Percentiles rank a stretch among this genome's conserved stretches.
Conservation (phyloP, 2,329 filamentous ascomycete species). For the Alternaria ventricosa region DNA sequence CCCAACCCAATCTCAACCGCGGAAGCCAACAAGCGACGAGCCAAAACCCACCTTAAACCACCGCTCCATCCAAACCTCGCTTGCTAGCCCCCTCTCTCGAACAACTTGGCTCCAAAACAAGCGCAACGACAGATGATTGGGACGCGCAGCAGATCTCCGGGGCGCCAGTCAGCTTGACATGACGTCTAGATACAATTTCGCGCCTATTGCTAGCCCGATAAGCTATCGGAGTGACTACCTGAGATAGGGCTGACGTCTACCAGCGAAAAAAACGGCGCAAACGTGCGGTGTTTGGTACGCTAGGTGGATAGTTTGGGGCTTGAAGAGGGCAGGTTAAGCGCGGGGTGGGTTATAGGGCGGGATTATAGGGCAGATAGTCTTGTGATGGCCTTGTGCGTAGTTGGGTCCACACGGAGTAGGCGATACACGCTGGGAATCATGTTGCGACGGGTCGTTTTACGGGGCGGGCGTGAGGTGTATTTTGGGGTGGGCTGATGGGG, state of each 20-base stretch:
- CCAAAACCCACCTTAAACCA: neutral
- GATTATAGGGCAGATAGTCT: neutral
- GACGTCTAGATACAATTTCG: slow-evolving; percentile 2
- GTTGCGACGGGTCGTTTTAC: neutral
- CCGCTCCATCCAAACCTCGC: neutral
- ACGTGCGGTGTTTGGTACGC: neutral
- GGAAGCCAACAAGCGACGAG: neutral
- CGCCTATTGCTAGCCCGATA: neutral
- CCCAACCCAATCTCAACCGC: neutral
- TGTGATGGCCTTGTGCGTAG: neutral
- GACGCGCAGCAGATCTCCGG: neutral
- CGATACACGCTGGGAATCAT: neutral
- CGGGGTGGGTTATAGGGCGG: neutral
- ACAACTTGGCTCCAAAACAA: neutral
- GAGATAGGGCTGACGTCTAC: neutral
- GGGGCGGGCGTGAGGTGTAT: neutral
- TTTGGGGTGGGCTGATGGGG: neutral
- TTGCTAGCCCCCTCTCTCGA: neutral
- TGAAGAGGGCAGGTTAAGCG: neutral
- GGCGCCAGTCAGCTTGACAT: neutral
- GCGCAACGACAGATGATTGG: neutral
- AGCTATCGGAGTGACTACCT: neutral
- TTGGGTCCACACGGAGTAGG: neutral
- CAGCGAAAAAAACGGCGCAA: neutral
- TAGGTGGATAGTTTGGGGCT: neutral